phyloP scores from a whole-genome alignment of 2,329 filamentous ascomycete species.

The Aspergillus neoniger region DNA sequence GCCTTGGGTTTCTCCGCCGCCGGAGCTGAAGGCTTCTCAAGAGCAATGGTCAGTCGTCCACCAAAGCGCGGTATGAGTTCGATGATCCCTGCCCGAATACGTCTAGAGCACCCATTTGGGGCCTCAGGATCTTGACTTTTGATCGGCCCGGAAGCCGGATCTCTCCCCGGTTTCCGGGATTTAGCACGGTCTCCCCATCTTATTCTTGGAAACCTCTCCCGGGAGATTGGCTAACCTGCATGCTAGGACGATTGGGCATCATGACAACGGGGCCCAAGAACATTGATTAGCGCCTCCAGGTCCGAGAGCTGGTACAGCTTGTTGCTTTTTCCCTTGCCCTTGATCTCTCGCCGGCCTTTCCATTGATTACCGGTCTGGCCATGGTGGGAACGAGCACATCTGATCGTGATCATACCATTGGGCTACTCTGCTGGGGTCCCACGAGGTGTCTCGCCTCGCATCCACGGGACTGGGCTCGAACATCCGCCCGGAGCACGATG shows the following conservation, averaged over 20 bases:
- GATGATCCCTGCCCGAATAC: not conserved
- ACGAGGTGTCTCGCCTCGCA: constrained; percentile 5
- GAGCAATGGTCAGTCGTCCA: not conserved
- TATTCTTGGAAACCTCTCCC: not conserved
- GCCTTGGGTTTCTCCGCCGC: not conserved
- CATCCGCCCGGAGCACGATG: constrained; percentile 1
- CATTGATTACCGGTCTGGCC: not conserved
- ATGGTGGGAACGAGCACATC: not conserved
- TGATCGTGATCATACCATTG: not conserved
- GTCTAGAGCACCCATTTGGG: not conserved
- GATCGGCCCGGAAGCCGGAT: not conserved
- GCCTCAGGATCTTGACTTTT: not conserved
- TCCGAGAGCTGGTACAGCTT: not conserved
- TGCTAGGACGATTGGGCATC: constrained; percentile 1
- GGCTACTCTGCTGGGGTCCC: not conserved
- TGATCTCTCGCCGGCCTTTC: not conserved
- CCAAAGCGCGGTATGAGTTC: not conserved
- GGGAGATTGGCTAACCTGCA: not conserved
- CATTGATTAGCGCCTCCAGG: not conserved
- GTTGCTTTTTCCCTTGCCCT: not conserved
- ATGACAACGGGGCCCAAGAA: not conserved
- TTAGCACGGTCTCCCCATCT: not conserved
- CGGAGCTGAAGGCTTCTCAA: not conserved
- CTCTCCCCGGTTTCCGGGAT: not conserved
- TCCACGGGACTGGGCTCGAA: not conserved